phyloP scores from a whole-genome alignment of 805 yeast species.

The Metschnikowia proteae region DNA sequence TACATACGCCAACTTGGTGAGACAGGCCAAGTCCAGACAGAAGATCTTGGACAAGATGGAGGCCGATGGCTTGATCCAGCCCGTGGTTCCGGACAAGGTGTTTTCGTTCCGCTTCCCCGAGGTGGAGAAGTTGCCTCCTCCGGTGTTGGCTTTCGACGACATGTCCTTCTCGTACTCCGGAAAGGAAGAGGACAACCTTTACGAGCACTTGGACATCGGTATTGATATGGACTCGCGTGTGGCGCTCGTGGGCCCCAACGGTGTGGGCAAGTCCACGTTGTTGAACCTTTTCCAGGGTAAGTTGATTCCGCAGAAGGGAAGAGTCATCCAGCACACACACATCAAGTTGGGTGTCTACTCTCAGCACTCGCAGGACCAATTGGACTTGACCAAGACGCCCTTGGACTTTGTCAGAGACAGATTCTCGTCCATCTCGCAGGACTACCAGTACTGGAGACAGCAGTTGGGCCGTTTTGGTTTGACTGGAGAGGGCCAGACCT shows the following conservation, averaged over 20 bases:
- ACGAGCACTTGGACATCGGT: slow-evolving; percentile 91
- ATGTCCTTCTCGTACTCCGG: slow-evolving; percentile 91
- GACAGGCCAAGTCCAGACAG: slow-evolving; percentile 98
- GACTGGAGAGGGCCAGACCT: slow-evolving; percentile 98
- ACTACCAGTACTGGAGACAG: slow-evolving; percentile 97
- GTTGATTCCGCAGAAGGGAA: slow-evolving; percentile 83
- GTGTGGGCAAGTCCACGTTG: slow-evolving; percentile 97
- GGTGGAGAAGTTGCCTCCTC: slow-evolving; percentile 97
- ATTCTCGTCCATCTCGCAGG: slow-evolving; percentile 86
- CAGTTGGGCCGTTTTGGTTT: slow-evolving; percentile 97
- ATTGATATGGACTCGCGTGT: slow-evolving; percentile 99
- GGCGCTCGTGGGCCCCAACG: slow-evolving; percentile 97
- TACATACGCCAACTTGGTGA: slow-evolving; percentile 97
- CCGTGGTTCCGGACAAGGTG: slow-evolving; percentile 89
- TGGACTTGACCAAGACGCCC: slow-evolving; percentile 92
- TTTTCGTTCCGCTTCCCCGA: slow-evolving; percentile 92
- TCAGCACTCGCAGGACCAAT: slow-evolving; percentile 97
- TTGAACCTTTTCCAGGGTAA: slow-evolving; percentile 96
- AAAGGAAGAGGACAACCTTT: slow-evolving; percentile 77
- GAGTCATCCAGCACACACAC: slow-evolving; percentile 96
- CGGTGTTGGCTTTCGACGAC: slow-evolving; percentile 94
- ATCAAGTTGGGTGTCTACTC: slow-evolving; percentile 98
- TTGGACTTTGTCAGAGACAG: slow-evolving; percentile 96
- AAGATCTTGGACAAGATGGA: slow-evolving; percentile 99
- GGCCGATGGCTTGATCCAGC: slow-evolving; percentile 94